These are phyloP conservation scores for Syncephalastrum racemosum DNA, from an alignment of 371 early-diverging fungal species.

Conservation along the genomic window DNA sequence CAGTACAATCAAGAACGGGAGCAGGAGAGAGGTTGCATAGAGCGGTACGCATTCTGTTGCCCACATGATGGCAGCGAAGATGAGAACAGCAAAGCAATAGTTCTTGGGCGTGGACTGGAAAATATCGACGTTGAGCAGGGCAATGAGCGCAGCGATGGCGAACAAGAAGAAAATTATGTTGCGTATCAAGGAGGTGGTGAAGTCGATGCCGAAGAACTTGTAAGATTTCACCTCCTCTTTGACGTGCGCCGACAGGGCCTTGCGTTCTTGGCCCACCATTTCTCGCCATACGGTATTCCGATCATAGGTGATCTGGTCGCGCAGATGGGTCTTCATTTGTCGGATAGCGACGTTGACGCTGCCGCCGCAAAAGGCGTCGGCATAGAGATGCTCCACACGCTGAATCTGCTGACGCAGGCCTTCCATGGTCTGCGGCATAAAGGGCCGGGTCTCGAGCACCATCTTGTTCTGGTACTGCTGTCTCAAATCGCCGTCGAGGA, in stretches of 20 bases:
- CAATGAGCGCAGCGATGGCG: slow-evolving; percentile 56
- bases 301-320: slow-evolving; percentile 76
- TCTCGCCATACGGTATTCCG: slow-evolving; percentile 84
- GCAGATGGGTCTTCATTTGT: slow-evolving; percentile 65
- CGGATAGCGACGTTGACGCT: slow-evolving; percentile 53
- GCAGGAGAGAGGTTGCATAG: slow-evolving; percentile 75
- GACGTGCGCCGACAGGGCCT: slow-evolving; percentile 51
- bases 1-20: slow-evolving; percentile 77
- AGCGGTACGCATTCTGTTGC: slow-evolving; percentile 83
- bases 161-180: slow-evolving; percentile 32
- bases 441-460: slow-evolving; percentile 61
- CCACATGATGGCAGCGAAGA: slow-evolving; percentile 69
- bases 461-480: slow-evolving; percentile 59
- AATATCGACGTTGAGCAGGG: slow-evolving; percentile 53
- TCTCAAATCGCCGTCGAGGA: slow-evolving; percentile 52
- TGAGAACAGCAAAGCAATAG: slow-evolving; percentile 65
- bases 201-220: slow-evolving; percentile 34
- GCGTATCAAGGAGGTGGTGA: slow-evolving; percentile 28
- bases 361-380: slow-evolving; percentile 60
- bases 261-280: slow-evolving; percentile 74
- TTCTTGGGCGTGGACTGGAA: slow-evolving; percentile 66
- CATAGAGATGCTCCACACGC: slow-evolving; percentile 62
- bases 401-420: slow-evolving; percentile 52
- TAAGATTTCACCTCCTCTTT: slow-evolving; percentile 42
- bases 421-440: slow-evolving; percentile 53